Base-by-base conservation (phyloP, 331 rosid genomes). In the Ulmus americana region DNA sequence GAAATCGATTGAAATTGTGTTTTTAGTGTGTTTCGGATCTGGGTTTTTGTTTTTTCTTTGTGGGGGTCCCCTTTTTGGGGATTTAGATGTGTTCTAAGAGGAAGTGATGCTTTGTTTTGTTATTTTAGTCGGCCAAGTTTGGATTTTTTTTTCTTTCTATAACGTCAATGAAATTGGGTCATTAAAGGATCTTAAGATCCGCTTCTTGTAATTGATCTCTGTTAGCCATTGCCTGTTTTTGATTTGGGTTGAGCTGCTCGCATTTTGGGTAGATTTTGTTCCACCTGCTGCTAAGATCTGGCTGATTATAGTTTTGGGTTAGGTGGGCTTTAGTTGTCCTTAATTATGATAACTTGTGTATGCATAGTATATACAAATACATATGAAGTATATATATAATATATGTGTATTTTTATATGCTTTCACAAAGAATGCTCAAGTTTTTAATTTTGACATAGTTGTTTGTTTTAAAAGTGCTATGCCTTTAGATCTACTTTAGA, bases 401-500 rank as follows among this genome's bases (percentile, higher is more conserved):
- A 14, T 42, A 5, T 39, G 18, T 56, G 22, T 38, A 0, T 20
- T 4, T 55, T 10, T 56, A 4, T 60, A 42, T 20, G 40, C 7
- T 18, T 15, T 18, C 22, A 50, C 55, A 50, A 1, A 3, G 35
- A 28, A 28, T 2, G 35, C 35, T 28, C 35, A 28, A 28, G 35
- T 28, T 28, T 28, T 28, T 28, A 28, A 0, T 28, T 28, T 28
- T 28, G 35, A 28, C 35, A 0, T 28, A 3, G 35, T 28, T 28
- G 35, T 28, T 28, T 28, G 35, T 28, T 28, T 28, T 28, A 28
- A 28, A 28, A 28, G 35, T 28, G 35, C 35, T 2, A 13, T 39
- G 54, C 45, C 35, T 5, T 18, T 66, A 9, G 75, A 46, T 52
- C 65, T 64, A 49, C 58, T 71, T 77, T 59, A 41, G 51, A 55